Percentiles rank a stretch among this genome's conserved stretches.
Conservation (phyloP, 2,329 filamentous ascomycete genomes). For the Sphaerulina musiva region DNA sequence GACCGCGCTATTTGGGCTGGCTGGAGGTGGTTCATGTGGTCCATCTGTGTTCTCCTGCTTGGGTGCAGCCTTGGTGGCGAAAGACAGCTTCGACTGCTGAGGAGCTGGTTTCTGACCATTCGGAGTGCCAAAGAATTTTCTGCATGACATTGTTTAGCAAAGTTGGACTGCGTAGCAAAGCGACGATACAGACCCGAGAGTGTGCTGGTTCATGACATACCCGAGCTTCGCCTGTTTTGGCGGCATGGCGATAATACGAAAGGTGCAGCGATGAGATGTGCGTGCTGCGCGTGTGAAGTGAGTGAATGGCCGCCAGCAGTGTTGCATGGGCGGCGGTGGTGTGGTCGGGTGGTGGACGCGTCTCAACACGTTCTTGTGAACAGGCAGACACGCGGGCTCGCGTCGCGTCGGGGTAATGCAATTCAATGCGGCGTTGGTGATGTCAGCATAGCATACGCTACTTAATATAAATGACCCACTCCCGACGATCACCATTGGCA, state of each 20-base stretch:
- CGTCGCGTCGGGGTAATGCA: too few relatives aligned
- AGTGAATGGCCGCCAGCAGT: slow-evolving; percentile 8
- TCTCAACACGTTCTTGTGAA: too few relatives aligned
- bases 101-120: slow-evolving; percentile 54
- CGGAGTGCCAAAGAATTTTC: slow-evolving; percentile 75
- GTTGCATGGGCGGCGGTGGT: slow-evolving; percentile 13
- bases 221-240: slow-evolving; percentile 73
- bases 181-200: slow-evolving; percentile 55
- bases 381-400: too few relatives aligned
- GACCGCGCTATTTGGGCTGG: slow-evolving; percentile 25
- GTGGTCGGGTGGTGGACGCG: slow-evolving; percentile 1
- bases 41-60: slow-evolving; percentile 19
- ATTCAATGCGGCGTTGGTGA: too few relatives aligned
- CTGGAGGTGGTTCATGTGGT: slow-evolving; percentile 7
- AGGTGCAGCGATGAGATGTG: not conserved
- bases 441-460: too few relatives aligned
- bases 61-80: slow-evolving; percentile 44
- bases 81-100: slow-evolving; percentile 74
- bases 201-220: slow-evolving; percentile 76
- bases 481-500: too few relatives aligned
- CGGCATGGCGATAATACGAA: slow-evolving; percentile 34
- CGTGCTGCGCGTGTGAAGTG: slow-evolving; percentile 7
- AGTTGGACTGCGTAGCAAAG: not conserved
- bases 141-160: slow-evolving; percentile 36
- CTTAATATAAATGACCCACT: not conserved